phyloP scores from a whole-genome alignment of 441 rosid species.

The Adansonia rubrostipa region DNA sequence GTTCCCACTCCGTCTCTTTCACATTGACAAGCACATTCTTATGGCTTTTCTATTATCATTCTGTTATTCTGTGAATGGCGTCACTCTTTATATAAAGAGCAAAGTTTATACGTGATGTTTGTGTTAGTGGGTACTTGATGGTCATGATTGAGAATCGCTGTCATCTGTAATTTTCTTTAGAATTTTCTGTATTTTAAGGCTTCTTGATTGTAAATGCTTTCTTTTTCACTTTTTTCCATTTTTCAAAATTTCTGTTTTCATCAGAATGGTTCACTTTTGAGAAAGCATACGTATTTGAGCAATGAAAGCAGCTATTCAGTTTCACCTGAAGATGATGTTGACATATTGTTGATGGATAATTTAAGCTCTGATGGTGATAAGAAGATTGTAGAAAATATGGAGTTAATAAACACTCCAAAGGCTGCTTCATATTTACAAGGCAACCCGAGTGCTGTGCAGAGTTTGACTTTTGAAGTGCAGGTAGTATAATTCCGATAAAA shows the following conservation, averaged over 20 bases:
- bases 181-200: neutral
- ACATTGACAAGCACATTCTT: constrained; percentile 1
- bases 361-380: constrained; percentile 52
- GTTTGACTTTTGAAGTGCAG: constrained; percentile 97
- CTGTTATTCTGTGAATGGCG: neutral
- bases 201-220: neutral
- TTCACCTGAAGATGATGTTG: constrained; percentile 86
- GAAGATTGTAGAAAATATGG: constrained; percentile 43
- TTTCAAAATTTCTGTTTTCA: constrained; percentile 29
- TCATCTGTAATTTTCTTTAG: constrained; percentile 8
- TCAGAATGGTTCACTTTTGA: constrained; percentile 92
- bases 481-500: constrained; percentile 37
- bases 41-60: neutral
- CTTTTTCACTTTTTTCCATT: neutral
- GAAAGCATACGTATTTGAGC: constrained; percentile 85
- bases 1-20: neutral
- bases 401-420: constrained; percentile 46
- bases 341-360: constrained; percentile 67
- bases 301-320: constrained; percentile 92
- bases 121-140: neutral
- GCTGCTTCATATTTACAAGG: constrained; percentile 44
- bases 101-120: neutral
- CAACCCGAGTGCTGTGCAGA: constrained; percentile 54
- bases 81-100: neutral
- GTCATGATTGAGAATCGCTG: neutral